phyloP scores from a whole-genome alignment of 371 early-diverging fungal genomes.

The Choanephora cucurbitarum region DNA sequence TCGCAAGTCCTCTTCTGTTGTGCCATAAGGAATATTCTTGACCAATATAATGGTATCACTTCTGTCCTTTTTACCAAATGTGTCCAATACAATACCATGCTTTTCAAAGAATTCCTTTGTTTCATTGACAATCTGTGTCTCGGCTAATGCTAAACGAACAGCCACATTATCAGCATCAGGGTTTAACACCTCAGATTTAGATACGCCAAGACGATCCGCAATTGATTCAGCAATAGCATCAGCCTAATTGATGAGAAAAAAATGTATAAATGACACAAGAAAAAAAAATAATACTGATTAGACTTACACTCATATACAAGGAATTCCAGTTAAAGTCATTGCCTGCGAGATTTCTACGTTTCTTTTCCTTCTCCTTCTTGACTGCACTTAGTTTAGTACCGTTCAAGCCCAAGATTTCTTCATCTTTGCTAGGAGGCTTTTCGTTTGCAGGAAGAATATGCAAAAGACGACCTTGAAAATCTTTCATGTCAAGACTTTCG shows the following conservation, averaged over 20 bases:
- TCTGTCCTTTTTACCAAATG: slow-evolving; percentile 76
- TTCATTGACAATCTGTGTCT: slow-evolving; percentile 93
- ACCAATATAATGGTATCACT: slow-evolving; percentile 91
- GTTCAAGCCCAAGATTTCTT: slow-evolving; percentile 58
- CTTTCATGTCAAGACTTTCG: slow-evolving; percentile 73
- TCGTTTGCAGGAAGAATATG: slow-evolving; percentile 89
- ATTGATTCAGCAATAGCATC: slow-evolving; percentile 95
- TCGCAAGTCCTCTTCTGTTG: slow-evolving; percentile 78
- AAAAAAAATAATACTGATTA: too few relatives aligned
- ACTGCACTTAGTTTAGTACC: slow-evolving; percentile 65
- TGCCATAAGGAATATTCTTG: slow-evolving; percentile 90
- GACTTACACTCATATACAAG: slow-evolving; percentile 88
- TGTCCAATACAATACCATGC: slow-evolving; percentile 80
- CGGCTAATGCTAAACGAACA: slow-evolving; percentile 93
- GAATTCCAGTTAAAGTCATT: slow-evolving; percentile 95
- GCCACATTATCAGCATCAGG: slow-evolving; percentile 87
- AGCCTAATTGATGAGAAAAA: slow-evolving; percentile 44
- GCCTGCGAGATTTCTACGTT: slow-evolving; percentile 74
- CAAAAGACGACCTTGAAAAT: slow-evolving; percentile 91
- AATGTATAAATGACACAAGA: not conserved
- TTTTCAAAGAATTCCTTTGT: slow-evolving; percentile 90
- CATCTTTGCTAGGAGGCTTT: slow-evolving; percentile 69
- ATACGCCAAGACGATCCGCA: slow-evolving; percentile 84
- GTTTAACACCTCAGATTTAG: slow-evolving; percentile 88
- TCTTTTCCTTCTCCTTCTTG: slow-evolving; percentile 80